phyloP scores from a whole-genome alignment of 169 alveolate genomes.

The Plasmodium malariae region DNA sequence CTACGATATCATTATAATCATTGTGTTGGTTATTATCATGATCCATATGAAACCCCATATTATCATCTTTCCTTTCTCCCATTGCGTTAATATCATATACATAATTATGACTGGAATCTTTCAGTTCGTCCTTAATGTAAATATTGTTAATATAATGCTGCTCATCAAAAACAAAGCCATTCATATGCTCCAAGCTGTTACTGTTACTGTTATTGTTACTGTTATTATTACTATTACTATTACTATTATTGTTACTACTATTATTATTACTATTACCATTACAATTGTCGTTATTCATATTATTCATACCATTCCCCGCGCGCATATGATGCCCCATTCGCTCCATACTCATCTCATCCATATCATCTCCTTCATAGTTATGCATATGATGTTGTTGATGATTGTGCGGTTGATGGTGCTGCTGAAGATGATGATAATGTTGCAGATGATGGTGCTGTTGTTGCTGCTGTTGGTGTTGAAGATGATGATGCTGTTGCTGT shows the following conservation, averaged over 20 bases:
- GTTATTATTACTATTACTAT: neutral
- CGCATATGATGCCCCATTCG: no score
- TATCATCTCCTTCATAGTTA: neutral
- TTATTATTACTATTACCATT: neutral
- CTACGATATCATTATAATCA: no score
- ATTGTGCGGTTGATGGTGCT: no score
- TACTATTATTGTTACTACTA: neutral
- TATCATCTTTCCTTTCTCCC: neutral
- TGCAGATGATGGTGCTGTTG: no score
- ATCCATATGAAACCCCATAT: neutral
- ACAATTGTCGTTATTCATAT: neutral
- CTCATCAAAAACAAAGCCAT: neutral
- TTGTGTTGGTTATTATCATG: neutral
- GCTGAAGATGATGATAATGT: no score
- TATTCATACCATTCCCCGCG: neutral
- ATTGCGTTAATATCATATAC: neutral
- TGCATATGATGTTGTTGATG: no score
- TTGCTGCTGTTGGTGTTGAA: no score
- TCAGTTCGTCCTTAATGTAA: conserved; percentile 12
- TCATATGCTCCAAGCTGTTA: neutral
- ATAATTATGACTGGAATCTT: conserved; percentile 1
- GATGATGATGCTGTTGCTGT: no score
- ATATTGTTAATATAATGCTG: neutral
- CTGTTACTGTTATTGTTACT: neutral
- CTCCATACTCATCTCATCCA: neutral